Conservation (phyloP, 1,284 basidiomycete species). For the Pascua guehoae region DNA sequence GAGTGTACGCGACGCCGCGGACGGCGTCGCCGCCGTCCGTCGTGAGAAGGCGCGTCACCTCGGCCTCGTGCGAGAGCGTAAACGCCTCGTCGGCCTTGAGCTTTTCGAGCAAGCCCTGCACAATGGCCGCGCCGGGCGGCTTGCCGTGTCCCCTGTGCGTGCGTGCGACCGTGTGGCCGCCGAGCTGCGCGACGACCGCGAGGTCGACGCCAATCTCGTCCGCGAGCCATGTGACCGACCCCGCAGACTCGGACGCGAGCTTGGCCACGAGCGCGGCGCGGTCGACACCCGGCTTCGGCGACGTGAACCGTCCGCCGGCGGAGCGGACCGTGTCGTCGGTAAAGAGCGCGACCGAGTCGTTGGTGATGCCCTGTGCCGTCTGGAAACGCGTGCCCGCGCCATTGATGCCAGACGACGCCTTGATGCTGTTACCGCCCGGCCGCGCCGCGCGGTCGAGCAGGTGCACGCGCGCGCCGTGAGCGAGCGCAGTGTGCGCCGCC, state of each 20-base stretch:
- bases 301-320: slow-evolving; percentile 7
- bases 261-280: slow-evolving; percentile 6
- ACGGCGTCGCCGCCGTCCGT: background rate
- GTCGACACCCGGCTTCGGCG: background rate
- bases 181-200: slow-evolving; percentile 9
- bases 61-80: slow-evolving; percentile 2
- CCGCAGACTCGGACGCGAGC: slow-evolving; percentile 1
- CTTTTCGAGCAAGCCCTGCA: slow-evolving; percentile 8
- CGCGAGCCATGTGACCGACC: slow-evolving; percentile 7
- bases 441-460: slow-evolving; percentile 12
- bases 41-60: slow-evolving; percentile 3
- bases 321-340: slow-evolving; percentile 6
- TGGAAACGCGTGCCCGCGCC: slow-evolving; percentile 12
- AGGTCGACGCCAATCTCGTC: slow-evolving; percentile 14
- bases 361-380: background rate
- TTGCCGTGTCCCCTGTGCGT: slow-evolving; percentile 12
- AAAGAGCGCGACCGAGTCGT: background rate
- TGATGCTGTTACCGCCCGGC: slow-evolving; percentile 17
- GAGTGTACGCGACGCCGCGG: background rate
- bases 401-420: slow-evolving; percentile 14
- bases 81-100: slow-evolving; percentile 5
- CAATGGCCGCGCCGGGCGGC: slow-evolving; percentile 13
- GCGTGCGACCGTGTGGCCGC: slow-evolving; percentile 12
- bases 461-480: slow-evolving; percentile 8
- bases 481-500: slow-evolving; percentile 7